Percentiles rank a stretch among this genome's conserved stretches.
Conservation (phyloP, 176 grass and related monocot species). For the Avena eriantha region DNA sequence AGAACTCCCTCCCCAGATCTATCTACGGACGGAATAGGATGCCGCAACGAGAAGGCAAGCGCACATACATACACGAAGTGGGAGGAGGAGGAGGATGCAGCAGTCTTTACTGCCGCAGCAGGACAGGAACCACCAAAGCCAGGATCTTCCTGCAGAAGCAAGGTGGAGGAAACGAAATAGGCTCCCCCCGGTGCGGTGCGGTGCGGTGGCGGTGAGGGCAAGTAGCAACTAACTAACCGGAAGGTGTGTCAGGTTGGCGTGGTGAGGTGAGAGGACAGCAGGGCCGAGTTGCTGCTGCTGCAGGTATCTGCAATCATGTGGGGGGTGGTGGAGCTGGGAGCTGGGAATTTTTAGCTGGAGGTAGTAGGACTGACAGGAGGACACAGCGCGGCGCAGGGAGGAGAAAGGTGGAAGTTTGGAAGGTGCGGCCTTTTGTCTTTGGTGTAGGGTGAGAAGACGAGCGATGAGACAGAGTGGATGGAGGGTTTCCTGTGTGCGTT, state of each 20-base stretch:
- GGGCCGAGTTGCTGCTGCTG: conserved; percentile 32
- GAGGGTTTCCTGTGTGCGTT: not conserved
- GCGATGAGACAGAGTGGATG: not conserved
- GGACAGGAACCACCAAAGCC: conserved; percentile 27
- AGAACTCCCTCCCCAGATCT: conserved; percentile 41
- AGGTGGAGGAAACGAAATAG: not conserved
- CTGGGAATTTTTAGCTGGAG: conserved; percentile 40
- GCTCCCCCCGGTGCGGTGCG: conserved; percentile 10
- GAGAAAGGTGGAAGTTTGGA: not conserved
- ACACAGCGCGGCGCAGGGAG: not conserved
- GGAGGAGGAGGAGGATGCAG: not conserved
- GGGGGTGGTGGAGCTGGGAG: conserved; percentile 29
- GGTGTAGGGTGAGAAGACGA: conserved; percentile 4
- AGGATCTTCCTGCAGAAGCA: conserved; percentile 46
- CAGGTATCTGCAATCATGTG: conserved; percentile 46
- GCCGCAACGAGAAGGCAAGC: conserved; percentile 10
- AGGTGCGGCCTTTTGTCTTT: not conserved
- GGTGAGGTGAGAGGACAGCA: conserved; percentile 34
- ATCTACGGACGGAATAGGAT: not conserved
- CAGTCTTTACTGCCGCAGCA: not conserved
- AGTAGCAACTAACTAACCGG: conserved; percentile 37
- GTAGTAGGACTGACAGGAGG: conserved; percentile 43
- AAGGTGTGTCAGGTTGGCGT: conserved; percentile 50
- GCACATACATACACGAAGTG: conserved; percentile 30
- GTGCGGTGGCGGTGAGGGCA: conserved; percentile 24